Evolutionary conservation across 768 basidiomycete genomes (phyloP).

Genomic region (Lentinula sp.): DNA sequence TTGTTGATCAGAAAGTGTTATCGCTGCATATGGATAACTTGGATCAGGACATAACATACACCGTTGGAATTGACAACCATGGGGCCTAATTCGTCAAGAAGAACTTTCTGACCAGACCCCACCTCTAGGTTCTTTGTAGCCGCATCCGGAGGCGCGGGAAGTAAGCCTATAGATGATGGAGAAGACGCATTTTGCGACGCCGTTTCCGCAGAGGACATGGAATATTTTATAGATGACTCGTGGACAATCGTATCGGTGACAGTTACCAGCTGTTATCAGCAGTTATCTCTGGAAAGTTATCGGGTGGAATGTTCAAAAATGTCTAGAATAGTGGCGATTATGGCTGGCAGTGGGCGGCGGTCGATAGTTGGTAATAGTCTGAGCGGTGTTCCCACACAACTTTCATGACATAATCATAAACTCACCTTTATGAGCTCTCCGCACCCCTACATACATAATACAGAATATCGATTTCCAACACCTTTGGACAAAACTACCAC

Average conservation of each 20-base stretch:
- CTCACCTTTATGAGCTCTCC: no score
- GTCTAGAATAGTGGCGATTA: no score
- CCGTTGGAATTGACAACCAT: conserved; percentile 68
- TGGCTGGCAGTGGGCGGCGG: no score
- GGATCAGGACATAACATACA: conserved; percentile 31
- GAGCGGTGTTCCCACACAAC: no score
- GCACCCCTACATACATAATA: no score
- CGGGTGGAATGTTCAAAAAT: not conserved
- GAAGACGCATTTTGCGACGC: not conserved
- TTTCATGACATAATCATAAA: no score
- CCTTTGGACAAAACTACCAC: no score
- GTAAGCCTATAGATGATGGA: not conserved
- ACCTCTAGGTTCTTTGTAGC: conserved; percentile 8
- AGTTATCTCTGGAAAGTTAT: not conserved
- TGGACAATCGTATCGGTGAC: no score
- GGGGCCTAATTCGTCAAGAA: conserved; percentile 56
- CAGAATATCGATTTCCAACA: no score
- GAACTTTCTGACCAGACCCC: conserved; percentile 26
- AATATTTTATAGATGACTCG: not conserved
- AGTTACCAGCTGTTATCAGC: no score
- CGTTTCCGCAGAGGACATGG: not conserved
- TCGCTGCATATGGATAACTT: not conserved
- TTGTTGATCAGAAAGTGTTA: not conserved
- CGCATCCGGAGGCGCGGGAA: conserved; percentile 4
- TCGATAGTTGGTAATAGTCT: no score